phyloP scores from a whole-genome alignment of 129 eudicot genomes.

The Artemisia tridentata region DNA sequence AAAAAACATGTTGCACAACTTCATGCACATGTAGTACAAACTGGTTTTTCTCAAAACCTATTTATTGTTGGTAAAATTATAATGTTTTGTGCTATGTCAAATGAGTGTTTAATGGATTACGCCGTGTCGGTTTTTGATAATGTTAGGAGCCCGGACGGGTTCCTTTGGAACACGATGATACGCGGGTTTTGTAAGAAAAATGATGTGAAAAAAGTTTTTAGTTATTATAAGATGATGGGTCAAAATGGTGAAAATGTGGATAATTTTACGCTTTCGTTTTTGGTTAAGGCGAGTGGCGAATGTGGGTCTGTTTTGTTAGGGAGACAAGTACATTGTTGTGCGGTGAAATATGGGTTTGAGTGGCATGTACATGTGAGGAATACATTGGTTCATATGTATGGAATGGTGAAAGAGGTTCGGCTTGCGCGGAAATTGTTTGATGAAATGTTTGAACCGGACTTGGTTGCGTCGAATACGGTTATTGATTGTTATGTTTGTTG shows the following conservation, averaged over 20 bases:
- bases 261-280: conserved; percentile 52
- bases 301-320: conserved; percentile 40
- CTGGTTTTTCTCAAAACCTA: conserved; percentile 37
- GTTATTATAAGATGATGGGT: conserved; percentile 42
- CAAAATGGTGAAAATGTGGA: conserved; percentile 37
- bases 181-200: conserved; percentile 48
- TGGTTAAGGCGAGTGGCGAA: conserved; percentile 49
- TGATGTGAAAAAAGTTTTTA: conserved; percentile 35
- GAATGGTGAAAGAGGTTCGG: conserved; percentile 28
- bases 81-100: conserved; percentile 46
- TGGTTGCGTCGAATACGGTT: conserved; percentile 52
- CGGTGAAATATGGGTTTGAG: conserved; percentile 35
- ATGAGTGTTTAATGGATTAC: conserved; percentile 42
- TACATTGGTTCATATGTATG: conserved; percentile 53
- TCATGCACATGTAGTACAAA: conserved; percentile 41
- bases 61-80: conserved; percentile 50
- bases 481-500: conserved; percentile 50
- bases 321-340: conserved; percentile 39
- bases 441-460: conserved; percentile 32
- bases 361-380: conserved; percentile 46
- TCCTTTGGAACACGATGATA: conserved; percentile 57
- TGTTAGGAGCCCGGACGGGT: conserved; percentile 55
- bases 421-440: conserved; percentile 50
- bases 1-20: conserved; percentile 30
- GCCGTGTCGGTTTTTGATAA: conserved; percentile 43